Percentiles rank a stretch among this genome's conserved stretches.
Conservation (phyloP, 2,329 filamentous ascomycete species). For the Sordariomycetes sp. region DNA sequence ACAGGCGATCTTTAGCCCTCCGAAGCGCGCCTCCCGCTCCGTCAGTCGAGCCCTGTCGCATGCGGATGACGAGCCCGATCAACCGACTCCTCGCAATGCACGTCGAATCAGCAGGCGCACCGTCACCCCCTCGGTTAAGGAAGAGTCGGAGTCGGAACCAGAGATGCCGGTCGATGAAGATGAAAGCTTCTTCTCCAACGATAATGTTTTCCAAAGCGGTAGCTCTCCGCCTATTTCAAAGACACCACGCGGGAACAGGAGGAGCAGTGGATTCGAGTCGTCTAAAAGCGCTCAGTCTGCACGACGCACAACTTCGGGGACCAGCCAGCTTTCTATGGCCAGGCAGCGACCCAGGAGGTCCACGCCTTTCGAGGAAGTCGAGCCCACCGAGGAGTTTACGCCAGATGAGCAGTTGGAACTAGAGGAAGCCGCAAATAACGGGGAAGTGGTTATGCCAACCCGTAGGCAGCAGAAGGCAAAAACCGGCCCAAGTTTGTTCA, state of each 20-base stretch:
- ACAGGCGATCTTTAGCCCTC: constrained; percentile 32
- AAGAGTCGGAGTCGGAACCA: constrained; percentile 43
- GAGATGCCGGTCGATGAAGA: constrained; percentile 31
- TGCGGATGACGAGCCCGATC: constrained; percentile 35
- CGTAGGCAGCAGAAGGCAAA: constrained; percentile 27
- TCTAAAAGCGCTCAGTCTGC: constrained; percentile 29
- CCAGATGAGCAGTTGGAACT: constrained; percentile 81
- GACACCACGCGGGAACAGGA: constrained; percentile 33
- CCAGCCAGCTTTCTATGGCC: constrained; percentile 10
- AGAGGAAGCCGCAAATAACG: constrained; percentile 53
- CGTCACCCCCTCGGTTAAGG: constrained; percentile 42
- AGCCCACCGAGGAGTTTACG: constrained; percentile 86
- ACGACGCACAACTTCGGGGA: constrained; percentile 38
- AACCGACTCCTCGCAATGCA: constrained; percentile 26
- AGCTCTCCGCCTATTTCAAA: constrained; percentile 54
- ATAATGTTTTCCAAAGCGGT: constrained; percentile 90
- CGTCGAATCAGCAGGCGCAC: constrained; percentile 41
- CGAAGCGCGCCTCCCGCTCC: constrained; percentile 45
- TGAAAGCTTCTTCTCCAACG: constrained; percentile 65
- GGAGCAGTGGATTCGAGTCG: constrained; percentile 20
- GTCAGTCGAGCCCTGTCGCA: constrained; percentile 44
- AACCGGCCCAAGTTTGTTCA: constrained; percentile 30
- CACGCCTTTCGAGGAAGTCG: constrained; percentile 24
- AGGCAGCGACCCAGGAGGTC: neutral
- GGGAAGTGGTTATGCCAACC: constrained; percentile 34